Conservation (phyloP, 495 filamentous ascomycete species). For the Penicillium desertorum region DNA sequence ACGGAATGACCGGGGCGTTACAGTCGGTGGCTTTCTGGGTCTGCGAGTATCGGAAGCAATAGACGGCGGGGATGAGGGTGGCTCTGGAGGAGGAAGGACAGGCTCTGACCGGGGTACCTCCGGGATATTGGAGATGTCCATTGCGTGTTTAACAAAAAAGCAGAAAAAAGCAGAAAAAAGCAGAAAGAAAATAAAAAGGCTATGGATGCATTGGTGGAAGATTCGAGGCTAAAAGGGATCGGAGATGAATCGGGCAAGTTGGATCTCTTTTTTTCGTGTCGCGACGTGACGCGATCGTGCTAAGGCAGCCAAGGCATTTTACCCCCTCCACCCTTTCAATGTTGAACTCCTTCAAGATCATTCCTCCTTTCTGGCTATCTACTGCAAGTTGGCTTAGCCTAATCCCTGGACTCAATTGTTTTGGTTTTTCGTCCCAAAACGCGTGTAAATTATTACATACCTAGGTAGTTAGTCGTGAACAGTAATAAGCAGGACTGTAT, state of each 20-base stretch:
- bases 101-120: conserved; percentile 47
- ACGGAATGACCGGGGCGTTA: conserved; percentile 73
- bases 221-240: conserved; percentile 27
- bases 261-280: conserved; percentile 12
- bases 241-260: conserved; percentile 14
- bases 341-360: not conserved
- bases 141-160: conserved; percentile 33
- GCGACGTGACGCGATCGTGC: conserved; percentile 16
- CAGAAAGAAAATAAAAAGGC: conserved; percentile 6
- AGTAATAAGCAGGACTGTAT: no score
- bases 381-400: not conserved
- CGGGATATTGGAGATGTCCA: conserved; percentile 40
- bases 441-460: conserved; percentile 1
- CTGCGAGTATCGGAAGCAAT: conserved; percentile 47
- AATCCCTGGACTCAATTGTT: not conserved
- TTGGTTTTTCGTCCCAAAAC: not conserved
- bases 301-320: conserved; percentile 1
- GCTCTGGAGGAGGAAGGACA: conserved; percentile 38
- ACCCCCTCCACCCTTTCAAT: not conserved
- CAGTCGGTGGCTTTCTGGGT: conserved; percentile 51
- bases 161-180: no score
- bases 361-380: not conserved
- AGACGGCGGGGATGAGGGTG: conserved; percentile 50
- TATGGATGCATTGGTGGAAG: conserved; percentile 23
- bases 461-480: no score